A percentile compares a stretch with the other conserved stretches of the same genome.
Conservation (phyloP, 2,329 filamentous ascomycete species). For the Plectosphaerella plurivora region DNA sequence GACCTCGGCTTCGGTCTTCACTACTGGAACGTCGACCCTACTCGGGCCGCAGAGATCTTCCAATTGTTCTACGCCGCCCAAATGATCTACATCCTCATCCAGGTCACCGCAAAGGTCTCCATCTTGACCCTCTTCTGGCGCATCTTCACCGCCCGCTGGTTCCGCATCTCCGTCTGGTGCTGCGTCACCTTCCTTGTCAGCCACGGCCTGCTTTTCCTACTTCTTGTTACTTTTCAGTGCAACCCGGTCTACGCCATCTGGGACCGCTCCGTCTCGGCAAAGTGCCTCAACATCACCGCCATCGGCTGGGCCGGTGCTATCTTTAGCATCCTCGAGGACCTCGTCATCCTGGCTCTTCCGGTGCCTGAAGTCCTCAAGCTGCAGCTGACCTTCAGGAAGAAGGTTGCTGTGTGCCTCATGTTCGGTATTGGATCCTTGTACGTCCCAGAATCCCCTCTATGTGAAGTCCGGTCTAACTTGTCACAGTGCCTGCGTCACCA, state of each 20-base stretch:
- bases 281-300: constrained; percentile 58
- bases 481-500: constrained; percentile 12
- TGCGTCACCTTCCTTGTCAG: constrained; percentile 11
- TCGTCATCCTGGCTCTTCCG: constrained; percentile 62
- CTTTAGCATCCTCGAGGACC: constrained; percentile 64
- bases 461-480: background rate
- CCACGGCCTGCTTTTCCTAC: constrained; percentile 14
- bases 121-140: constrained; percentile 18
- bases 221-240: constrained; percentile 15
- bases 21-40: constrained; percentile 17
- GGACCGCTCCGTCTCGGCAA: constrained; percentile 13
- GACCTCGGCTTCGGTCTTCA: constrained; percentile 16
- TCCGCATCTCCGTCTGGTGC: constrained; percentile 10
- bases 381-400: constrained; percentile 60
- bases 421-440: constrained; percentile 66
- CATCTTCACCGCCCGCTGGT: constrained; percentile 13
- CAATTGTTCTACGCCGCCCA: constrained; percentile 14
- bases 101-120: constrained; percentile 18
- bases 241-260: constrained; percentile 11
- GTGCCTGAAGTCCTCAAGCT: constrained; percentile 60
- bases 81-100: constrained; percentile 17
- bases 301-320: constrained; percentile 63
- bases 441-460: constrained; percentile 19
- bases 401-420: constrained; percentile 60
- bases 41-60: constrained; percentile 5